Base-by-base conservation (phyloP, 2,329 filamentous ascomycete genomes). In the Ophiocordyceps camponoti-saundersi region DNA sequence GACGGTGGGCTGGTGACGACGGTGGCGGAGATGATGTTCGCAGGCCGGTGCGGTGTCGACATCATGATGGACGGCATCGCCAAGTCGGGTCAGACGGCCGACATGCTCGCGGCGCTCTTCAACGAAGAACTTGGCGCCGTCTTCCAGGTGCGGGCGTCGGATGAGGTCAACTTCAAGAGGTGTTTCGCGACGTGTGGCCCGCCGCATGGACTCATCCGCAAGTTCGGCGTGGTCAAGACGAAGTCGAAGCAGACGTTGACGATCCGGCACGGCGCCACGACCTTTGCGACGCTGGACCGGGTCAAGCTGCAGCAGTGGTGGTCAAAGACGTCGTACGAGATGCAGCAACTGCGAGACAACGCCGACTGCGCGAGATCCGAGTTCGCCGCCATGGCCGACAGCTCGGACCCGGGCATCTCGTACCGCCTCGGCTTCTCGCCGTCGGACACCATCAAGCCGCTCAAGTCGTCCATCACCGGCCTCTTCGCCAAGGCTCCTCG, bases 1-100 rank as follows among this genome's bases (percentile, higher is more conserved):
- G 90, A 96, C 61, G 92, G 90, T 62, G 92, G 92, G 57, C 70
- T 96, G 11, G 77, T 96, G 59, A 92, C 90, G 1, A 89, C 90
- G 6, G 67, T 96, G 32, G 85, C 81, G 3, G 92, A 98, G 66
- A 96, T 96, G 92, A 93, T 94, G 79, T 96, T 96, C 61, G 90
- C 92, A 30, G 92, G 92, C 26, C 83, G 89, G 48, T 93, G 85
- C 57, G 92, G 90, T 50, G 75, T 87, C 29, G 85, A 93, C 54
- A 71, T 96, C 49, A 83, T 85, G 71, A 70, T 95, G 48, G 89
- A 95, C 59, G 76, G 75, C 47, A 70, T 88, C 39, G 66, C 75
- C 26, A 78, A 77, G 49, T 78, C 77, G 22, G 71, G 80, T 42
- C 73, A 73, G 11, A 68, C 77, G 43, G 71, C 79, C 1, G 69